Base-by-base conservation (phyloP, 2,329 filamentous ascomycete species). In the Elsinoe batatas region DNA sequence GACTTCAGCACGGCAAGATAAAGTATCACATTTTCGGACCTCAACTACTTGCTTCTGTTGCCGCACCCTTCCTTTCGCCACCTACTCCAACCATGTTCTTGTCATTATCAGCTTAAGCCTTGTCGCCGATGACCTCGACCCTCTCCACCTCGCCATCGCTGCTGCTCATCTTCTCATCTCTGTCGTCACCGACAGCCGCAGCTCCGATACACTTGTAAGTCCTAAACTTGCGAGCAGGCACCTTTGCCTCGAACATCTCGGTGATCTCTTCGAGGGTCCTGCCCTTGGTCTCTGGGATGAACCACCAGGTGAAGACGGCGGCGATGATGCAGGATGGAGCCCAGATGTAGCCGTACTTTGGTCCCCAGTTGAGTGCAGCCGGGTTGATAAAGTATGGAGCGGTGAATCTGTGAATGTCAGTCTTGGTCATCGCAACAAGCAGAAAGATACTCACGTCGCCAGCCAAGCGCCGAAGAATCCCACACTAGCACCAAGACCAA, bases 311-410 rank as follows among this genome's bases (percentile, higher is more conserved):
- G 40, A 58, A 62, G 37, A 59, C n/a, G 58, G 59, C 37, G 61
- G 67, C 5, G 58, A 71, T 57, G 0, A 65, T 56, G 54, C 68
- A 69, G 1, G 64, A 66, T 15, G 68, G 67, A n/a, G 65, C 72
- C 78, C 78, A 82, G 54, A 81, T 79, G 60, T 77, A 81, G 1
- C 78, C 74, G 53, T 81, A 81, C 57, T 76, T 76, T 0, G 79
- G 79, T 0, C 79, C 79, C 79, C 79, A 82, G 60, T 77, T 75
- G 37, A 82, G 64, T 1, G 74, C 65, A 12, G 68, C 64, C 0
- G 76, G 75, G 59, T 81, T 81, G 65, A 82, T 81, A 61, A 82
- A 82, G 61, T 81, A 81, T 0, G 78, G 79, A 1, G 78, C 77
- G 0, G 79, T 81, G 60, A 81, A 81, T 0, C 49, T 57, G 38